Conservation (phyloP, 2,329 filamentous ascomycete species). For the Hypoxylon sp. region DNA sequence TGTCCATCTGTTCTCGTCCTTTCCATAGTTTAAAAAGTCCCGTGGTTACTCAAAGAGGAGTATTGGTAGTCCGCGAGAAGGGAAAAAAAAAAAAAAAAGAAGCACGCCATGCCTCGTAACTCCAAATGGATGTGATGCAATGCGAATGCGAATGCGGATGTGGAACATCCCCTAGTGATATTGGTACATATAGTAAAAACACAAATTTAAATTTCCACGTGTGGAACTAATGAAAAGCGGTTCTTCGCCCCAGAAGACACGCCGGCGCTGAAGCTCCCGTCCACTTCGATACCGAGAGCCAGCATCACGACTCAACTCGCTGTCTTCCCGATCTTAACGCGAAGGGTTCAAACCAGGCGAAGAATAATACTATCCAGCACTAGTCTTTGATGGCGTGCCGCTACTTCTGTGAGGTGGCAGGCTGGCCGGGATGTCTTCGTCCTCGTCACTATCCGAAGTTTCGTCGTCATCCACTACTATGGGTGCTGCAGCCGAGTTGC, state of each 20-base stretch:
- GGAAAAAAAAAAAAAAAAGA: conserved; percentile 3
- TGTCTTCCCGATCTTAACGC: background rate
- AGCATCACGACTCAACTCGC: background rate
- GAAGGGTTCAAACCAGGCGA: no score
- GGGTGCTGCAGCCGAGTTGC: conserved; percentile 47
- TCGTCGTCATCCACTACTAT: conserved; percentile 49
- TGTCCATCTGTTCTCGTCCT: background rate
- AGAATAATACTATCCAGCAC: conserved; percentile 22
- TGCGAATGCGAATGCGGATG: conserved; percentile 4
- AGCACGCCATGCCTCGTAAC: conserved; percentile 12
- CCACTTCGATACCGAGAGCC: background rate
- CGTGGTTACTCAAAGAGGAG: background rate
- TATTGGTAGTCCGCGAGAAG: background rate
- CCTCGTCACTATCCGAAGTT: conserved; percentile 44
- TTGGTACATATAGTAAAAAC: conserved; percentile 5
- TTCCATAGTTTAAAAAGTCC: background rate
- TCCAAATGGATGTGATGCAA: conserved; percentile 19
- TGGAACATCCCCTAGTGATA: background rate
- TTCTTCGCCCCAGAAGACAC: background rate
- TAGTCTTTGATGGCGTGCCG: conserved; percentile 18
- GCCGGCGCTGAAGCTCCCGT: background rate
- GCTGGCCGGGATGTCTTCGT: conserved; percentile 53
- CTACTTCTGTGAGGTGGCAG: conserved; percentile 44
- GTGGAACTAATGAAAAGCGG: background rate
- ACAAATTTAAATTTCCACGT: background rate